Conservation (phyloP, 1,139 yeast species). For the Diutina rugosa region DNA sequence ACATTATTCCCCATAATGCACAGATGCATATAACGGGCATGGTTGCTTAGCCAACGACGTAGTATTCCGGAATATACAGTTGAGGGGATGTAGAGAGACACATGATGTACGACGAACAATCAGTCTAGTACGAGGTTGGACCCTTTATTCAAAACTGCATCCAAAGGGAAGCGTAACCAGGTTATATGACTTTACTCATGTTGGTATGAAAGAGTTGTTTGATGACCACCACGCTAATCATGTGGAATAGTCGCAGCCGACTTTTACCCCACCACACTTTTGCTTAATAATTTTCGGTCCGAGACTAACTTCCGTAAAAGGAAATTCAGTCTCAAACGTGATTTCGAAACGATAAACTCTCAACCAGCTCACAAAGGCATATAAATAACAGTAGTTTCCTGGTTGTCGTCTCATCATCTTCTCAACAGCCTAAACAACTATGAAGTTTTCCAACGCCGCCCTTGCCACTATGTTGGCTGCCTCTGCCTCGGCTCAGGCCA, state of each 20-base stretch:
- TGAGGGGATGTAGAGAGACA: background rate
- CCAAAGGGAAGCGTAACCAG: background rate
- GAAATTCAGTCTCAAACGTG: background rate
- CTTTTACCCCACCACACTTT: background rate
- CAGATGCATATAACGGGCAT: background rate
- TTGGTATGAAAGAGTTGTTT: too few relatives aligned
- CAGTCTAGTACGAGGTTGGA: background rate
- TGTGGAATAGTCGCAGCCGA: background rate
- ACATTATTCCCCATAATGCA: background rate
- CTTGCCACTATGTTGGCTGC: slow-evolving; percentile 1
- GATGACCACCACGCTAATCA: background rate
- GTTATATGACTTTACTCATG: too few relatives aligned
- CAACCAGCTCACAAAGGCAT: background rate
- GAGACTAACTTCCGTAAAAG: background rate
- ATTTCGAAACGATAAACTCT: background rate
- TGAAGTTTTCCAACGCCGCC: slow-evolving; percentile 2
- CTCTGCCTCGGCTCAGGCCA: slow-evolving; percentile 1
- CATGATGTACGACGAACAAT: background rate
- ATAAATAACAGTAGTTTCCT: background rate
- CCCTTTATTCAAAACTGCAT: background rate
- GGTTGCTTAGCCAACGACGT: background rate
- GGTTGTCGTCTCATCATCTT: background rate
- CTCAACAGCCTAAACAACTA: background rate
- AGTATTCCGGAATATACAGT: background rate
- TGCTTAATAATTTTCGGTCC: background rate